Evolutionary conservation across 768 basidiomycete species (phyloP).

Genomic region (Dentipellis fragilis): DNA sequence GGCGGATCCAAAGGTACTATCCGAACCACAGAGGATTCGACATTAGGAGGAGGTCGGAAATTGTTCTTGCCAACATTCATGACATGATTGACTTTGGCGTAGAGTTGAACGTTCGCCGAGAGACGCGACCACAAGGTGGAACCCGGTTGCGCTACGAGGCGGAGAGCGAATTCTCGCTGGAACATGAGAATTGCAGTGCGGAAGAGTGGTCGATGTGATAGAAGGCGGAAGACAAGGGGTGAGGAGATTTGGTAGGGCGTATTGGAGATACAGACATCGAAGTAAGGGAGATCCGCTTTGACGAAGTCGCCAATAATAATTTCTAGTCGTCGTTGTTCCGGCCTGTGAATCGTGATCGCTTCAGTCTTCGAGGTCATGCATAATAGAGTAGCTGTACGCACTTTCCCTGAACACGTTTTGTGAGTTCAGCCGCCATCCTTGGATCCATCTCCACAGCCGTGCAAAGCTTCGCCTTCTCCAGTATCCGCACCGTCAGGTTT

Average conservation of each 20-base stretch:
- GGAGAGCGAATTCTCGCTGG: slow-evolving; percentile 94
- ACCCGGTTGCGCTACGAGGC: slow-evolving; percentile 79
- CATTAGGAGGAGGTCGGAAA: slow-evolving; percentile 91
- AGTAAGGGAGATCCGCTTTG: slow-evolving; percentile 95
- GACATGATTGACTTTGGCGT: slow-evolving; percentile 90
- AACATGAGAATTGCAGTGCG: slow-evolving; percentile 98
- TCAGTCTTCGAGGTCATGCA: not conserved
- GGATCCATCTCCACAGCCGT: slow-evolving; percentile 98
- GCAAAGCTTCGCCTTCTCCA: slow-evolving; percentile 87
- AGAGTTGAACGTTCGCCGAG: slow-evolving; percentile 95
- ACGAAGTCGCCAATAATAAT: slow-evolving; percentile 97
- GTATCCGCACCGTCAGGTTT: slow-evolving; percentile 87
- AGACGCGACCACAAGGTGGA: slow-evolving; percentile 87
- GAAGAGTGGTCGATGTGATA: slow-evolving; percentile 91
- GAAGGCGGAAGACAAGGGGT: slow-evolving; percentile 90
- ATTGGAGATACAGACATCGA: slow-evolving; percentile 98
- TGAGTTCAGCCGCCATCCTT: slow-evolving; percentile 95
- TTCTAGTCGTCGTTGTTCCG: slow-evolving; percentile 90
- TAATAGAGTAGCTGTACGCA: slow-evolving; percentile 21
- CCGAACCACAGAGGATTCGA: slow-evolving; percentile 88
- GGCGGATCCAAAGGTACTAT: slow-evolving; percentile 91
- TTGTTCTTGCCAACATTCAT: slow-evolving; percentile 97
- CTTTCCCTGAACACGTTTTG: slow-evolving; percentile 97
- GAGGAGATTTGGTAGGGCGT: slow-evolving; percentile 99
- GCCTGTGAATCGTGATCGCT: slow-evolving; percentile 35